Evolutionary conservation across 768 basidiomycete genomes (phyloP), one percentile per base, ranked within the genome.

Genomic region (Trametes sanguinea): DNA sequence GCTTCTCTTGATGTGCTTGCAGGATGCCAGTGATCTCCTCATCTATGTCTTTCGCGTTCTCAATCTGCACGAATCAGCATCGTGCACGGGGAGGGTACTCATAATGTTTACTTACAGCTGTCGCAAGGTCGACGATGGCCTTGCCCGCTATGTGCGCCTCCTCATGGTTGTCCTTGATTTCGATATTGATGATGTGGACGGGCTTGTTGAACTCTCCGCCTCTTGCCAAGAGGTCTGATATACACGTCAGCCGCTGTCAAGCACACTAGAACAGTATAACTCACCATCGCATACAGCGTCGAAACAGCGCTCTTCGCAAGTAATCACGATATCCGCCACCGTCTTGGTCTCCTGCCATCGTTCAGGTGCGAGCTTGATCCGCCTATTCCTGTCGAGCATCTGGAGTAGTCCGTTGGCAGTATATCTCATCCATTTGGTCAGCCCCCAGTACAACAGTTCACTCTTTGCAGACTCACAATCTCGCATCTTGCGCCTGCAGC

Each of bases 141-240:
- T 88, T 92, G 16, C 97, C 96, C 29, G 97, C 97, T 65, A 98
- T 94, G 50, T 90, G 80, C 0, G 97, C 97, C 75, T 99, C 97
- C 80, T 98, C 97, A 68, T 98, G 95, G 71, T 97, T 98, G 76
- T 99, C 97, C 78, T 92, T 97, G 76, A 98, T 98, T 72, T 99
- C 97, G 63, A 98, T 85, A 75, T 99, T 99, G 70, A 99, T 92
- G 45, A 99, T 75, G 74, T 99, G 97, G 16, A 98, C 94, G 2
- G 95, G 91, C 62, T 88, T 88, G 77, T 94, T 98, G 71, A 87
- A 88, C 60, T 98, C 95, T 4, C 97, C 93, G 32, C 94, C 95
- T 66, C 93, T 84, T 35, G 81, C 76, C 60, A 98, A 79, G 13
- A 99, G 78, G 76, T 99, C 97, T 94, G 63, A 3, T 51, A 39